Conservation (phyloP, 345 rosid species). For the Linum tenue region DNA sequence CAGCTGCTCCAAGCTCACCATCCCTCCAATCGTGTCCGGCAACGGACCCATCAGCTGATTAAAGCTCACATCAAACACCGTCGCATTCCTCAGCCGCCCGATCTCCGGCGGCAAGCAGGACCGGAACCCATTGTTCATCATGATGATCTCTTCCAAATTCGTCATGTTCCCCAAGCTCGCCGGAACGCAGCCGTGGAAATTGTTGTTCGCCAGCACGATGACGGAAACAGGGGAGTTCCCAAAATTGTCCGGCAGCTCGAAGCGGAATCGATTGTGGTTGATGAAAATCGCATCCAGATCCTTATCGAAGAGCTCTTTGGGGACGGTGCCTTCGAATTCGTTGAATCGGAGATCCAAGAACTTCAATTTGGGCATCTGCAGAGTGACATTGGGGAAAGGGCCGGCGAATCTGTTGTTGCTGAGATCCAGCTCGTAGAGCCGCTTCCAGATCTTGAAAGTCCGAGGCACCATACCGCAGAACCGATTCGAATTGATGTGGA, state of each 20-base stretch:
- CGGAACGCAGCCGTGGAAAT: slow-evolving; percentile 70
- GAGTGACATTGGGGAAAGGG: slow-evolving; percentile 54
- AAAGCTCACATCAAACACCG: slow-evolving; percentile 64
- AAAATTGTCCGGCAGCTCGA: slow-evolving; percentile 56
- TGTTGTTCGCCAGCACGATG: slow-evolving; percentile 69
- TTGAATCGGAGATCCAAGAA: slow-evolving; percentile 76
- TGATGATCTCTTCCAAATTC: slow-evolving; percentile 58
- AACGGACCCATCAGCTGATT: slow-evolving; percentile 60
- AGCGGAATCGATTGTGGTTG: slow-evolving; percentile 68
- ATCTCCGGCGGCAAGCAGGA: slow-evolving; percentile 68
- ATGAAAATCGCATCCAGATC: slow-evolving; percentile 65
- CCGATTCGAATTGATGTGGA: slow-evolving; percentile 74
- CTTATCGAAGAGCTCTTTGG: slow-evolving; percentile 59
- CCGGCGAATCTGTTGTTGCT: slow-evolving; percentile 87
- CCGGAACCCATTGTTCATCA: slow-evolving; percentile 59
- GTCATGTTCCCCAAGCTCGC: slow-evolving; percentile 67
- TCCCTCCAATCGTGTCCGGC: slow-evolving; percentile 48
- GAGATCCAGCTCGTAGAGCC: slow-evolving; percentile 76
- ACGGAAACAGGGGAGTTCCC: slow-evolving; percentile 86
- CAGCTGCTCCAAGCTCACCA: slow-evolving; percentile 65
- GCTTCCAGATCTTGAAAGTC: slow-evolving; percentile 39
- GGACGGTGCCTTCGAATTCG: slow-evolving; percentile 76
- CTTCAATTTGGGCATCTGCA: slow-evolving; percentile 47
- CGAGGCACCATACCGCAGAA: slow-evolving; percentile 71
- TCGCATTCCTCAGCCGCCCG: slow-evolving; percentile 47